Evolutionary conservation across 164 flowering plant species (phyloP), one percentile per base, ranked within the genome.

Genomic region (Macadamia integrifolia): DNA sequence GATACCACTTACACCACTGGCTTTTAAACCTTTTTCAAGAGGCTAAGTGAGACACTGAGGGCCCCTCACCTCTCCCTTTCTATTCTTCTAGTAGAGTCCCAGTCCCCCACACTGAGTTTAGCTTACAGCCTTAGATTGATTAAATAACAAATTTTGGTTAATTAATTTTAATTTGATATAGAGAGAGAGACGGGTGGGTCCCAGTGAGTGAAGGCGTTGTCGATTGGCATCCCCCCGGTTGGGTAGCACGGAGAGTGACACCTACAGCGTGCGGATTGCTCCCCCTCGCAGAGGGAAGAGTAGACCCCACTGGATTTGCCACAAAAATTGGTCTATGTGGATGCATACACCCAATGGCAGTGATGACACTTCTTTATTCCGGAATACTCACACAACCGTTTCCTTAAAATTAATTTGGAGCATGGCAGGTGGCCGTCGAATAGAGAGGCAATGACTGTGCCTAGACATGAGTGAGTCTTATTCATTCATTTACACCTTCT

Each of bases 191-290:
- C 18, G 6, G 15, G 15, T 13, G 57, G 57, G 57, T 53, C 57
- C 57, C 57, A 53, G 17, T 3, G 6, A 13, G 57, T 58, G 55
- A 58, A 14, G n/a, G 61, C 40, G 3, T 69, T 80, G 89, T 86
- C 89, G 76, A 74, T 75, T 82, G 87, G 89, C 80, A 69, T 55
- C 87, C 86, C 74, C 60, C 23, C 23, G 23, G 49, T 75, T 80
- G 83, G 83, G 83, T 67, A 53, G 72, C 84, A 83, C 49, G 17
- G 74, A 75, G 42, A 53, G 65, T 65, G 86, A 77, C 86, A 69
- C 55, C 43, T 56, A 64, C 73, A 70, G 74, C 82, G 70, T 71
- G 82, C 76, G 81, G 79, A 63, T 75, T 50, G 64, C 60, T 69
- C 72, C 72, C 60, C 52, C 68, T 65, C 75, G 46, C 77, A 64